A percentile compares a stretch with the other conserved stretches of the same genome.
These are phyloP conservation scores for Carallia brachiata DNA, from an alignment of 345 rosid species.

Conservation along the genomic window DNA sequence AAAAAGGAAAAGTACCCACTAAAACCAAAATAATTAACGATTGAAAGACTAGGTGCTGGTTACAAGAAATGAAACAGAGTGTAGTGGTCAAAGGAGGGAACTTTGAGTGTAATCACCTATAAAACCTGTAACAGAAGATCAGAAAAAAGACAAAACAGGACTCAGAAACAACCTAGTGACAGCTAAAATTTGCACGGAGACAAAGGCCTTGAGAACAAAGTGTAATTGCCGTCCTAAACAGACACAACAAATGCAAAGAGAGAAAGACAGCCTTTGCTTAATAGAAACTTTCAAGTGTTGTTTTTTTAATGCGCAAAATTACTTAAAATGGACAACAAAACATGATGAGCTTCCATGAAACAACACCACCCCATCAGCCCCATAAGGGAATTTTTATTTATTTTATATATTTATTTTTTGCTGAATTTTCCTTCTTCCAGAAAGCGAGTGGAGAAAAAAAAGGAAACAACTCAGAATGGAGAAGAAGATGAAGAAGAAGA, in stretches of 20 bases:
- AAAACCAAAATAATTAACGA: neutral
- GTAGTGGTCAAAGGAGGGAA: neutral
- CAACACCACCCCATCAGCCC: neutral
- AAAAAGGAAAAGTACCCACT: neutral
- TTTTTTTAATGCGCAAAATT: too few species aligned
- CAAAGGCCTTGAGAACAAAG: neutral
- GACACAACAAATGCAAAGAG: neutral
- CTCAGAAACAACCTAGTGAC: neutral
- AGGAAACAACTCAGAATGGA: neutral
- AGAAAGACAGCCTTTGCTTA: too few species aligned
- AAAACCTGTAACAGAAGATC: conserved; percentile 1
- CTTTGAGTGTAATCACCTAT: neutral
- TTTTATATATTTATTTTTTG: too few species aligned
- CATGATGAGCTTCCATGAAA: neutral
- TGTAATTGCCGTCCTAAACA: neutral
- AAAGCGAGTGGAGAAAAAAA: neutral
- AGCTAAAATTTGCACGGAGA: neutral
- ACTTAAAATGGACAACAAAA: neutral
- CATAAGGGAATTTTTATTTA: too few species aligned
- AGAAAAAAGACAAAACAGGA: neutral
- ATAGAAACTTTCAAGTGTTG: too few species aligned
- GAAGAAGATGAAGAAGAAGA: neutral
- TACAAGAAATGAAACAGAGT: neutral
- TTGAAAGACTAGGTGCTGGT: neutral
- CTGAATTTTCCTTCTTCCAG: neutral